Conservation (phyloP, 1,139 yeast species). For the Sugiyamaella paludigena region DNA sequence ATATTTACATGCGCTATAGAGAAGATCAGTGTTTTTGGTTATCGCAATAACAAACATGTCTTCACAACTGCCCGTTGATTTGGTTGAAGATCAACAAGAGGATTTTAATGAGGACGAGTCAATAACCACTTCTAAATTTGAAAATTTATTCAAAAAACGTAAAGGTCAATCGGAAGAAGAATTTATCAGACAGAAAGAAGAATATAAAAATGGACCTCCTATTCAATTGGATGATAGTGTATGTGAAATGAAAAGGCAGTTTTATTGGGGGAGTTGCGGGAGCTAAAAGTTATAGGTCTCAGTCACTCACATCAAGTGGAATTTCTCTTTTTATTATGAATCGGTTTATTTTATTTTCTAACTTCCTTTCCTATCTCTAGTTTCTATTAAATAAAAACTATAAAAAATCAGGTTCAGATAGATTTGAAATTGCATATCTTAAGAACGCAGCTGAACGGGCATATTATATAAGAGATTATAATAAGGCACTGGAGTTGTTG, state of each 20-base stretch:
- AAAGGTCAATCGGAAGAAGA: slow-evolving; percentile 38
- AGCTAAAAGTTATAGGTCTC: neutral
- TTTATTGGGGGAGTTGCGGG: neutral
- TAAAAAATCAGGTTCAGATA: slow-evolving; percentile 14
- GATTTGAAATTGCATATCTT: slow-evolving; percentile 32
- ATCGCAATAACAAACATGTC: no score
- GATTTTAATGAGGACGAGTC: neutral
- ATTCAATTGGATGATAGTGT: slow-evolving; percentile 26
- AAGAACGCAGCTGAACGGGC: slow-evolving; percentile 38
- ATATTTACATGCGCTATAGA: no score
- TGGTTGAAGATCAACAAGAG: neutral
- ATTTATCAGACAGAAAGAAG: slow-evolving; percentile 29
- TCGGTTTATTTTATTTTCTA: neutral
- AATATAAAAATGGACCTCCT: slow-evolving; percentile 33
- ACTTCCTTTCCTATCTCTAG: slow-evolving; percentile 11
- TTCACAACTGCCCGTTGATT: no score
- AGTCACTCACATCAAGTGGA: neutral
- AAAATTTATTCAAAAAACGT: slow-evolving; percentile 20
- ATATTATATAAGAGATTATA: slow-evolving; percentile 33
- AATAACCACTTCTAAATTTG: neutral
- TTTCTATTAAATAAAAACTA: slow-evolving; percentile 25
- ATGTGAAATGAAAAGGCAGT: neutral
- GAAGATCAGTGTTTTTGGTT: no score
- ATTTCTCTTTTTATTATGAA: neutral
- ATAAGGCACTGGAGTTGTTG: slow-evolving; percentile 29